phyloP scores from a whole-genome alignment of 2,329 filamentous ascomycete genomes.

The Ascochyta viciae-villosae region DNA sequence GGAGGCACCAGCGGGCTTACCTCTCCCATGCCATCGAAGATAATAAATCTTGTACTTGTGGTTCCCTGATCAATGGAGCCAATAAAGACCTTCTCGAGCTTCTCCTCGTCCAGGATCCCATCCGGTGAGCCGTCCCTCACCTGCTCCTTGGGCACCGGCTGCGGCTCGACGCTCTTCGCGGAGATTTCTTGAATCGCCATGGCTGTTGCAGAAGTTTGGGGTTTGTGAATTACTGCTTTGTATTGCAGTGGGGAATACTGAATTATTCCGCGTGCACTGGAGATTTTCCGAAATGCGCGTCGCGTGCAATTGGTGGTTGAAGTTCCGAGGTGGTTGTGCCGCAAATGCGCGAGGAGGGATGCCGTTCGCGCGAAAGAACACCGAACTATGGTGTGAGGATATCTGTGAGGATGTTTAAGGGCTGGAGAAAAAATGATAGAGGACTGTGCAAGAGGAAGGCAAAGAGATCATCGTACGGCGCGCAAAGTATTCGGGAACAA shows the following conservation, averaged over 20 bases:
- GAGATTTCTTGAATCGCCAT: conserved; percentile 43
- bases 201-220: conserved; percentile 1
- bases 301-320: conserved; percentile 19
- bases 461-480: conserved; percentile 26
- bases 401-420: conserved; percentile 21
- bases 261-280: conserved; percentile 26
- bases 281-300: conserved; percentile 20
- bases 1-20: conserved; percentile 1
- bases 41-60: conserved; percentile 86
- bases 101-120: conserved; percentile 38
- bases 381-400: conserved; percentile 19
- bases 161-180: conserved; percentile 33
- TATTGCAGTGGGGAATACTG: conserved; percentile 5
- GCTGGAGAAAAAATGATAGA: conserved; percentile 23
- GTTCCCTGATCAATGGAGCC: conserved; percentile 92
- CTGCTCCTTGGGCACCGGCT: conserved; percentile 45
- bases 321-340: conserved; percentile 27
- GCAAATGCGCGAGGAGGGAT: conserved; percentile 21
- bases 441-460: conserved; percentile 18
- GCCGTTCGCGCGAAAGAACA: conserved; percentile 30
- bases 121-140: conserved; percentile 27
- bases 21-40: conserved; percentile 79
- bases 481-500: conserved; percentile 28
- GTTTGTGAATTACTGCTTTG: conserved; percentile 5
- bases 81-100: conserved; percentile 69